Evolutionary conservation across 345 rosid species (phyloP), one percentile per base, ranked within the genome.

Genomic region (Orychophragmus violaceus): DNA sequence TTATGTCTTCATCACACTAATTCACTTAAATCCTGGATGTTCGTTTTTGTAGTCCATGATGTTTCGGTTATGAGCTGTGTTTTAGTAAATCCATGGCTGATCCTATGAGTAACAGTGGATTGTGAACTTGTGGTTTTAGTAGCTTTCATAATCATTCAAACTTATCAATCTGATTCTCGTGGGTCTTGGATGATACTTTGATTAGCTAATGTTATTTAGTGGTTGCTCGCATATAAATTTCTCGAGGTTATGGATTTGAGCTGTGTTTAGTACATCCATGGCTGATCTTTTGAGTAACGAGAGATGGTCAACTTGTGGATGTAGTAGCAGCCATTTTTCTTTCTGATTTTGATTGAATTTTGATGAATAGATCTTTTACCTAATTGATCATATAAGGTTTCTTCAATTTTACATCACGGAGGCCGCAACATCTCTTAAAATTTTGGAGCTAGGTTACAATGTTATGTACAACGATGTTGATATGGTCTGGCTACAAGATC

Each of bases 31-130:
- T 29, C 8, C 7, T 29, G 32, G 32, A 29, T 29, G 32, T 29
- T 29, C 8, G 32, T 29, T 30, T 44, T 21, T 35, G 2, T 58
- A 46, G 50, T 57, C 25, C 3, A 8, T 3, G 13, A 42, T 32
- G 45, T 55, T 54, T 66, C 4, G 49, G 35, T 25, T 57, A 16
- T 46, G 57, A 67, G 55, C 64, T 56, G 62, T 66, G 24, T 30
- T 32, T n/a, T 45, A 24, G 8, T 56, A 14, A 18, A 22, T 33
- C 5, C 14, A 16, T 68, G 25, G 64, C 63, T 68, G 28, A 68
- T 55, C 19, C 0, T 57, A 17, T 23, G 14, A 48, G 16, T 13
- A 35, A 7, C 6, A 2, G 10, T 6, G 36, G 24, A 44, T 56
- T 0, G 35, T 32, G 57, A 68, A 4, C 10, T 45, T 67, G 27